Evolutionary conservation across 1,284 basidiomycete genomes (phyloP), one percentile per base, ranked within the genome.

Genomic region (Phellopilus nigrolimitatus): DNA sequence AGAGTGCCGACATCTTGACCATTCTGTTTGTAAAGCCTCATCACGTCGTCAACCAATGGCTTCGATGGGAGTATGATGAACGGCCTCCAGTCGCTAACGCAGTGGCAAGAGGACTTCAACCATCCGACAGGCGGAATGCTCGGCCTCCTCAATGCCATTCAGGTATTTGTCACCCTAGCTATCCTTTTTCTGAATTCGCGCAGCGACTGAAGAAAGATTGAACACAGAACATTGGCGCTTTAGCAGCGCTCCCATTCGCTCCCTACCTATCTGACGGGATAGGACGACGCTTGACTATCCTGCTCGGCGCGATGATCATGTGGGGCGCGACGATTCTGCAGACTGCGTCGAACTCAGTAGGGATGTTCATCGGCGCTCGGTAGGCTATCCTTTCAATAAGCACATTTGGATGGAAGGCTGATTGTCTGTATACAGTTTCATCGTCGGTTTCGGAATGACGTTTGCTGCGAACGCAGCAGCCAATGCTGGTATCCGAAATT

Each of bases 351-450:
- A 75, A 80, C 55, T 85, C 79, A 51, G 75, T 88, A 17, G 77
- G 78, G 59, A 88, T 89, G 84, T 91, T 91, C 70, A 86, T 91
- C 59, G 84, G 82, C 55, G 80, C 85, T 63, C 78, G 84, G 76
- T 78, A 58, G 34, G 68, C 67, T 21, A n/a, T 17, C 10, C 44
- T 30, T 37, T 30, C 1, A n/a, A 24, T 31, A 13, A 9, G 28
- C 31, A 40, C 36, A 17, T 27, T 37, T 19, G 28, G 42, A 17
- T 21, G 17, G 15, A 28, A 21, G 22, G 12, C 25, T 37, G 13
- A 36, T 12, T 17, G 40, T 17, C 60, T 43, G 39, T 46, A 56
- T 19, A 22, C 34, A 78, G 77, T 58, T 86, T 85, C 72, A 67
- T 89, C 56, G 84, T 91, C 58, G 88, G 88, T 47, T 88, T 88